Percentiles rank a stretch among this genome's conserved stretches.
Evolutionary conservation across 1,139 yeast genomes (phyloP).

Genomic region (Blastobotrys persicus): DNA sequence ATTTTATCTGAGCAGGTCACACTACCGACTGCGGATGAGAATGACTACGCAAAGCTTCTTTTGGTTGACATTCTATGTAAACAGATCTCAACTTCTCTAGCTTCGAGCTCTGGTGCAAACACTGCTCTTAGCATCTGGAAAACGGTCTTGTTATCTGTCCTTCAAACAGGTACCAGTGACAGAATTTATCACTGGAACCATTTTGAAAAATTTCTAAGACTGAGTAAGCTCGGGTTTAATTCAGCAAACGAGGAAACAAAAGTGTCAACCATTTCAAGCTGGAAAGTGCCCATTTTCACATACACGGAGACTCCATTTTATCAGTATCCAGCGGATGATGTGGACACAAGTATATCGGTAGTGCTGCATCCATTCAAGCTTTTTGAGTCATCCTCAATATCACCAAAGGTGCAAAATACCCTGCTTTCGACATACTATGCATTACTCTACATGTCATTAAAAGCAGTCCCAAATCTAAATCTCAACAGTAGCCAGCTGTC

Average conservation of each 20-base stretch:
- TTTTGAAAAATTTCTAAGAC: constrained; percentile 21
- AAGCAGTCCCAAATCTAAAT: constrained; percentile 14
- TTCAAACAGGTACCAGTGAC: constrained; percentile 20
- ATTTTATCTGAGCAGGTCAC: constrained; percentile 2
- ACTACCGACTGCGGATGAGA: background rate
- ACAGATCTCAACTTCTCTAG: background rate
- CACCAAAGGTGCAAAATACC: constrained; percentile 13
- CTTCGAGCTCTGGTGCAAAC: background rate
- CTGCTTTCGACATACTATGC: constrained; percentile 6
- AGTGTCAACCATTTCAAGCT: constrained; percentile 21
- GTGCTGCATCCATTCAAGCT: constrained; percentile 23
- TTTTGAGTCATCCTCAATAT: constrained; percentile 10
- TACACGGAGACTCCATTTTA: constrained; percentile 19
- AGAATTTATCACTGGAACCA: constrained; percentile 24
- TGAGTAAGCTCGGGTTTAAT: constrained; percentile 26
- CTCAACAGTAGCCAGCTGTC: constrained; percentile 14
- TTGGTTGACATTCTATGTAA: constrained; percentile 1
- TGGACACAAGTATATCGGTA: constrained; percentile 16
- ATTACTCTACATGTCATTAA: constrained; percentile 15
- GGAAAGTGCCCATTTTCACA: constrained; percentile 23
- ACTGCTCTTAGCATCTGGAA: constrained; percentile 25
- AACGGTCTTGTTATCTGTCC: constrained; percentile 19
- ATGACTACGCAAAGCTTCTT: background rate
- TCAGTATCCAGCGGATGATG: constrained; percentile 7
- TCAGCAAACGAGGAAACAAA: constrained; percentile 19